A percentile compares a stretch with the other conserved stretches of the same genome.
phyloP scores from a whole-genome alignment of 345 rosid species.

The Firmiana major region DNA sequence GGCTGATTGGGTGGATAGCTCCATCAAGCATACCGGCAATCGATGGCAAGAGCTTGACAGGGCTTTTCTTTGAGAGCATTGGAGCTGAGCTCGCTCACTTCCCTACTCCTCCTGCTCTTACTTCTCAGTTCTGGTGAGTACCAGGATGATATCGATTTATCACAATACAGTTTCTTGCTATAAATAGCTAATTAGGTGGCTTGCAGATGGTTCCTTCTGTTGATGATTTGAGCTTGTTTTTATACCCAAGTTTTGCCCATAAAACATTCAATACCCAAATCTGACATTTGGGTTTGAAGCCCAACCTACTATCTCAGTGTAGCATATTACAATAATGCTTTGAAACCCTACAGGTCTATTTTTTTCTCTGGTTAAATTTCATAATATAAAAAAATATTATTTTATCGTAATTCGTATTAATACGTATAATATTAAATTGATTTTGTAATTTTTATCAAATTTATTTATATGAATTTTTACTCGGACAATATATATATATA shows the following conservation, averaged over 20 bases:
- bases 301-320: not conserved
- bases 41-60: constrained; percentile 78
- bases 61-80: constrained; percentile 91
- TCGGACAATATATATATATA: no score
- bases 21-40: constrained; percentile 90
- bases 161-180: not conserved
- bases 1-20: constrained; percentile 90
- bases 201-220: no score
- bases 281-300: not conserved
- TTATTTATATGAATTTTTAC: no score
- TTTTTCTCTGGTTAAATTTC: no score
- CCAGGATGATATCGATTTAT: not conserved
- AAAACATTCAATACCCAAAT: not conserved
- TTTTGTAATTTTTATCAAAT: no score
- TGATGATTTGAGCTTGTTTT: not conserved
- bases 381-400: no score
- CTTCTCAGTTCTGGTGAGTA: constrained; percentile 63
- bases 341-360: no score
- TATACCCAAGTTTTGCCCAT: not conserved
- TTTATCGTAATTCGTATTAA: no score
- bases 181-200: not conserved
- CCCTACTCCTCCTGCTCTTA: constrained; percentile 76
- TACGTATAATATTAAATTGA: no score
- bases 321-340: no score
- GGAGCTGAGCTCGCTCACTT: constrained; percentile 92